Evolutionary conservation across 106 monocot species (phyloP).

Genomic region (Phalaenopsis aphrodite): DNA sequence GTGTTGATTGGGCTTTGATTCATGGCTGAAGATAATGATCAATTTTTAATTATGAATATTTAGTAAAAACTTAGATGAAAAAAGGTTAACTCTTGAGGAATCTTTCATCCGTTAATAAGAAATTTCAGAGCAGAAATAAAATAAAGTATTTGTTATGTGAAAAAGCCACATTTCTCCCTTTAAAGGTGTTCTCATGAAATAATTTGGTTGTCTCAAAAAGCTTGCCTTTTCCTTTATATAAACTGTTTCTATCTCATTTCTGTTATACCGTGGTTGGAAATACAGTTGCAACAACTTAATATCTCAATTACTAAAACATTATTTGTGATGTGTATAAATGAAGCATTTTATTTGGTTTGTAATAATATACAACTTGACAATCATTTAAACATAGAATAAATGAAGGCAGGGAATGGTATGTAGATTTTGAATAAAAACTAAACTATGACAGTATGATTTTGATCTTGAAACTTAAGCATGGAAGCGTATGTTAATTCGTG

Average conservation of each 20-base stretch:
- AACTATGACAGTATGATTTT: neutral
- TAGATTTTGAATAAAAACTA: neutral
- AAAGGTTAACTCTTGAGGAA: neutral
- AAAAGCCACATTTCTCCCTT: neutral
- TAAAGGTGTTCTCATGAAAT: neutral
- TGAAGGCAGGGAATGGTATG: neutral
- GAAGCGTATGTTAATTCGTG: no score
- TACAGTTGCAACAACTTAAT: neutral
- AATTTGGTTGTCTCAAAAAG: neutral
- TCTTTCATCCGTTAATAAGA: neutral
- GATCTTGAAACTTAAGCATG: neutral
- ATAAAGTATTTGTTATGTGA: neutral
- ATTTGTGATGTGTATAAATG: neutral
- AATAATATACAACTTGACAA: neutral
- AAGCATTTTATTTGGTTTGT: neutral
- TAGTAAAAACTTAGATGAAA: neutral
- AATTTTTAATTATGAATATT: neutral
- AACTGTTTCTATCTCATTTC: neutral
- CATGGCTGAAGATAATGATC: neutral
- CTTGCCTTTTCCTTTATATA: neutral
- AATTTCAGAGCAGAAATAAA: neutral
- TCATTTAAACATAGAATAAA: conserved; percentile 1
- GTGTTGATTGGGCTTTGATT: neutral
- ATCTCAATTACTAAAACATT: neutral
- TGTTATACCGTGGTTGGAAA: neutral